phyloP scores from a whole-genome alignment of 1,284 basidiomycete species.

The Sanghuangporus baumii region DNA sequence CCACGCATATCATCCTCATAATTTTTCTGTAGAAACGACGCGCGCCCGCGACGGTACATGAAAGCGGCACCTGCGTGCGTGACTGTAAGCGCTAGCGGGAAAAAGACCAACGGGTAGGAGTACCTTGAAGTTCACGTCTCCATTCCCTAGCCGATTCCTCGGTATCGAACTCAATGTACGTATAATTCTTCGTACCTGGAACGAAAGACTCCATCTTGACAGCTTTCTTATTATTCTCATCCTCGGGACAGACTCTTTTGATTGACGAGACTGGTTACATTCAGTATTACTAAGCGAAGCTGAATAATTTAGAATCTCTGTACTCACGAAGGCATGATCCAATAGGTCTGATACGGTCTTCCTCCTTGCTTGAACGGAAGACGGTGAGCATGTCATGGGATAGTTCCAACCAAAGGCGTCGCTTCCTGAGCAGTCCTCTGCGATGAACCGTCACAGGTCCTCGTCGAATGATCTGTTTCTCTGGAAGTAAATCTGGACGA shows the following conservation, averaged over 20 bases:
- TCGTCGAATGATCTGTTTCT: constrained; percentile 38
- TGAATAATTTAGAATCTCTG: background rate
- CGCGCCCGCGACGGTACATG: constrained; percentile 39
- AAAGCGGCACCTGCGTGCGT: constrained; percentile 38
- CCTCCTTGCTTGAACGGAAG: constrained; percentile 50
- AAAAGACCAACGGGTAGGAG: background rate
- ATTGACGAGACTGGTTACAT: constrained; percentile 37
- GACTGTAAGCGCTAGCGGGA: background rate
- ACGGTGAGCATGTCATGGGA: constrained; percentile 56
- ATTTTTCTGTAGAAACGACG: constrained; percentile 27
- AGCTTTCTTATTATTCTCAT: constrained; percentile 38
- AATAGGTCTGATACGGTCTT: constrained; percentile 49
- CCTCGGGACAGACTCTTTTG: constrained; percentile 35
- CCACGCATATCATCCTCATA: constrained; percentile 37
- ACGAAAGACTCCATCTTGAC: constrained; percentile 35
- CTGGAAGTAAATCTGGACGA: constrained; percentile 28
- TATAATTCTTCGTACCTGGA: constrained; percentile 21
- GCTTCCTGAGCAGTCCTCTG: constrained; percentile 37
- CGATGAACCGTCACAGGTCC: constrained; percentile 50
- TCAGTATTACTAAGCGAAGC: background rate
- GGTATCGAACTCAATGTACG: constrained; percentile 51
- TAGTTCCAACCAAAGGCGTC: constrained; percentile 63
- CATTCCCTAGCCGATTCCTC: constrained; percentile 56
- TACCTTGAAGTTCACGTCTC: constrained; percentile 49
- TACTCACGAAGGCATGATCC: constrained; percentile 47